phyloP scores from a whole-genome alignment of 768 basidiomycete species.

The Agaricus bisporus region DNA sequence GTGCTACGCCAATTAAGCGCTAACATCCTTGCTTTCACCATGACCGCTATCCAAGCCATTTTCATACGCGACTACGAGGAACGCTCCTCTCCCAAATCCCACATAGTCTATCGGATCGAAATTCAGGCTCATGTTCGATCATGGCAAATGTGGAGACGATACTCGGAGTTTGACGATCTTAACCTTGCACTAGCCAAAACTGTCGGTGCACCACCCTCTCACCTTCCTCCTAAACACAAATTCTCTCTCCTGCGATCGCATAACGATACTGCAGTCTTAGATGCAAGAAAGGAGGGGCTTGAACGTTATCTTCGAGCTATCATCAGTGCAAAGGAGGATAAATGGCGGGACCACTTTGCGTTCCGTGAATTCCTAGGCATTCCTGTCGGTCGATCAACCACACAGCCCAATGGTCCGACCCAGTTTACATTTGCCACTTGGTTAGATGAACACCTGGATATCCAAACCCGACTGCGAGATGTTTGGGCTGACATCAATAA shows the following conservation, averaged over 20 bases:
- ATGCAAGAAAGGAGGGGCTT: conserved; percentile 71
- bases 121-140: conserved; percentile 85
- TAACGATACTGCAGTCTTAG: conserved; percentile 56
- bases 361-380: conserved; percentile 88
- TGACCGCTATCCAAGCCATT: conserved; percentile 76
- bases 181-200: conserved; percentile 74
- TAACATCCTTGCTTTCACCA: conserved; percentile 20
- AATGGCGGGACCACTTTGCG: conserved; percentile 73
- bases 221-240: conserved; percentile 83
- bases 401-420: conserved; percentile 22
- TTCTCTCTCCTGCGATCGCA: conserved; percentile 60
- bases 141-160: conserved; percentile 92
- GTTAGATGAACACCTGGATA: conserved; percentile 82
- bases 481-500: conserved; percentile 84
- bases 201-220: conserved; percentile 70
- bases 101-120: conserved; percentile 76
- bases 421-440: conserved; percentile 76
- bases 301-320: conserved; percentile 87
- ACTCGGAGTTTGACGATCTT: conserved; percentile 90
- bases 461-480: conserved; percentile 72
- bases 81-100: conserved; percentile 64
- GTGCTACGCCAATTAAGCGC: not conserved
- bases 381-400: conserved; percentile 47
- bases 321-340: conserved; percentile 70
- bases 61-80: conserved; percentile 66